Percentiles rank a stretch among this genome's conserved stretches.
Evolutionary conservation across 2,329 filamentous ascomycete genomes (phyloP).

Genomic region (Septoria petroselini): DNA sequence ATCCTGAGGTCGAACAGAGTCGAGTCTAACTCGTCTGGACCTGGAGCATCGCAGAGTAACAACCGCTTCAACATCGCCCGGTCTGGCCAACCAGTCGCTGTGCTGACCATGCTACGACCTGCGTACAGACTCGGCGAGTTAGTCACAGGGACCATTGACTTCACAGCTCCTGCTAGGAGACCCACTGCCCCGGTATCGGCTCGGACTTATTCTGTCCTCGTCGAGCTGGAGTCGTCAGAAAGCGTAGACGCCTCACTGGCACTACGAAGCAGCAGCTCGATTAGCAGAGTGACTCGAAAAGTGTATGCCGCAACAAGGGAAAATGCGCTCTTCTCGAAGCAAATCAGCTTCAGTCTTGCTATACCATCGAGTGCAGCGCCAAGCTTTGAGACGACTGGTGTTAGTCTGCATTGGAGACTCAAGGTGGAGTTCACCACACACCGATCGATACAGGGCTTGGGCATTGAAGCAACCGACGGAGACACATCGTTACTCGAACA

Average conservation of each 20-base stretch:
- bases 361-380: constrained; percentile 83
- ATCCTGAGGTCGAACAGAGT: constrained; percentile 76
- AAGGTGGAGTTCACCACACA: constrained; percentile 85
- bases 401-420: constrained; percentile 84
- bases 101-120: constrained; percentile 82
- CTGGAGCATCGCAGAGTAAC: constrained; percentile 62
- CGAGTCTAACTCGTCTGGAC: constrained; percentile 52
- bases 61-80: constrained; percentile 95
- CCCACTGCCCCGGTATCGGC: constrained; percentile 42
- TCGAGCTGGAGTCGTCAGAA: constrained; percentile 82
- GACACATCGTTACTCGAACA: constrained; percentile 43
- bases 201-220: constrained; percentile 79
- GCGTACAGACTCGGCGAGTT: constrained; percentile 87
- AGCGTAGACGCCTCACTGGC: constrained; percentile 76
- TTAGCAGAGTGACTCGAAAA: constrained; percentile 81
- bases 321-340: constrained; percentile 74
- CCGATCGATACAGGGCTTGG: constrained; percentile 24
- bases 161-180: constrained; percentile 48
- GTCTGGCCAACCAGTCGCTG: constrained; percentile 85
- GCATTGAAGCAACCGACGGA: constrained; percentile 51
- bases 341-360: constrained; percentile 75
- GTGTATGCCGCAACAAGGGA: constrained; percentile 76
- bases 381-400: constrained; percentile 85
- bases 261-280: constrained; percentile 77
- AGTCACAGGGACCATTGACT: constrained; percentile 80